Conservation (phyloP, 805 yeast species). For the Debaryomyces maramus region DNA sequence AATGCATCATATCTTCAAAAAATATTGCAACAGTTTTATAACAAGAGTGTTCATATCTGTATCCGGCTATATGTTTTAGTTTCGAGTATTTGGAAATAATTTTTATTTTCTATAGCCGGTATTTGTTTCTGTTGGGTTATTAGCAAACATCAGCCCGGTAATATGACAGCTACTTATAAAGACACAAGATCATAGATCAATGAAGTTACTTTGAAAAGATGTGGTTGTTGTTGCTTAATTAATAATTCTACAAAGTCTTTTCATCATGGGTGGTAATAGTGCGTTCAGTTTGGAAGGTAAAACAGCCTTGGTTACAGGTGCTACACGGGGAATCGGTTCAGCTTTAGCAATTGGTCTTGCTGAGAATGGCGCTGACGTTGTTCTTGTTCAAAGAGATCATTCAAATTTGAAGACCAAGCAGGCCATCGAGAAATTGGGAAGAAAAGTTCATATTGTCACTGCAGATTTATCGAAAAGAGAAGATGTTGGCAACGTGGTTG, state of each 20-base stretch:
- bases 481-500: constrained; percentile 3
- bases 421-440: constrained; percentile 4
- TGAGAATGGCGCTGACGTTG: constrained; percentile 3
- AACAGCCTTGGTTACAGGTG: constrained; percentile 5
- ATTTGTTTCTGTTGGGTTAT: constrained; percentile 2
- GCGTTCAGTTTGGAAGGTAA: constrained; percentile 4
- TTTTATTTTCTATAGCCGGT: constrained; percentile 4
- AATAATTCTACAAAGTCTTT: not conserved
- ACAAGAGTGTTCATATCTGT: not conserved
- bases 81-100: not conserved
- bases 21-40: constrained; percentile 1
- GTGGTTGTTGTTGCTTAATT: not conserved
- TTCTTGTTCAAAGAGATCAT: constrained; percentile 5
- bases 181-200: not conserved
- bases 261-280: constrained; percentile 1
- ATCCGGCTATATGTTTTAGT: constrained; percentile 4
- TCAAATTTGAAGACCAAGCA: constrained; percentile 3
- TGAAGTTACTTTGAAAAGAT: constrained; percentile 1
- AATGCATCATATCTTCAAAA: constrained; percentile 1
- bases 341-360: constrained; percentile 4
- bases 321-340: constrained; percentile 6
- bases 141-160: not conserved
- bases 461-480: constrained; percentile 6
- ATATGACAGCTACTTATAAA: constrained; percentile 4
- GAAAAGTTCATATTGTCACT: constrained; percentile 3